These are phyloP conservation scores for Diaporthe destruens DNA, from an alignment of 2,329 filamentous ascomycete species.

Conservation along the genomic window DNA sequence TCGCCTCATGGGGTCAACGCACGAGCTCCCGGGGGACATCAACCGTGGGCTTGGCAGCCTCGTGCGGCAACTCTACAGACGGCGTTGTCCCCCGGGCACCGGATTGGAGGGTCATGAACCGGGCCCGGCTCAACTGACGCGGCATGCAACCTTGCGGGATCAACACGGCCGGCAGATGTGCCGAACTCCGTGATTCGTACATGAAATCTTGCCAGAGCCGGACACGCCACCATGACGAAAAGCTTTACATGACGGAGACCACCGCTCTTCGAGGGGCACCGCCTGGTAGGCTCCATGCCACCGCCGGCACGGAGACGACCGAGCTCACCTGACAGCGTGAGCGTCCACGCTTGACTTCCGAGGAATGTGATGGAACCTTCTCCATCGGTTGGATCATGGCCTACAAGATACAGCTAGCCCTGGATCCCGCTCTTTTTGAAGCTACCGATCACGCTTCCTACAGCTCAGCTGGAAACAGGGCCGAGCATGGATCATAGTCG, in stretches of 20 bases:
- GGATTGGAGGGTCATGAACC: background rate
- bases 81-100: background rate
- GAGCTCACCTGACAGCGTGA: background rate
- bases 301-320: background rate
- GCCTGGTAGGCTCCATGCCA: background rate
- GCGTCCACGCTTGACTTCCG: background rate
- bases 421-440: background rate
- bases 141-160: background rate
- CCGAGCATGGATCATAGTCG: background rate
- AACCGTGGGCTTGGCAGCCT: background rate
- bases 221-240: background rate
- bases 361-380: conserved; percentile 1
- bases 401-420: conserved; percentile 2
- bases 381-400: background rate
- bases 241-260: background rate
- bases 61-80: background rate
- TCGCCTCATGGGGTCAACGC: background rate
- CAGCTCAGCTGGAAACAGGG: background rate
- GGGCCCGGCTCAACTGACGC: conserved; percentile 3
- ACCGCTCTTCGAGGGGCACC: background rate
- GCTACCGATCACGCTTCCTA: background rate
- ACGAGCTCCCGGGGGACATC: background rate
- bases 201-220: background rate
- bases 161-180: conserved; percentile 14
- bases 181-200: background rate